Evolutionary conservation across 2,329 filamentous ascomycete species (phyloP), one percentile per base, ranked within the genome.

Genomic region (Trichoderma arundinaceum): DNA sequence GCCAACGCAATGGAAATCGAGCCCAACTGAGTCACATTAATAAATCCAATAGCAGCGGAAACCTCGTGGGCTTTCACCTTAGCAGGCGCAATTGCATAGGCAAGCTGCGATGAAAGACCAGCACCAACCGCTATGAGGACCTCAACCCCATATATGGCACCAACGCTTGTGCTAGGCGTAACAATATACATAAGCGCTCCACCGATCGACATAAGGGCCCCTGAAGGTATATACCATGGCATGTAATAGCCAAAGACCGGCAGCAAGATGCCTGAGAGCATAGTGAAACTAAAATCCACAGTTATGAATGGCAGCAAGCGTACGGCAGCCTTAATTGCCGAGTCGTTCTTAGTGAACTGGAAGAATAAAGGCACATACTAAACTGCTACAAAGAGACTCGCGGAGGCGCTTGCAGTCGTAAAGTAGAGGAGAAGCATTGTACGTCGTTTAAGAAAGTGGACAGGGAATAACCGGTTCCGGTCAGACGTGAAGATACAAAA

Each of bases 401-500:
- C 4, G 7, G 51, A 38, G 32, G 51, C 51, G 13, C 9, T 12
- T 7, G 51, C 51, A 38, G 51, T 53, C 28, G 32, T 38, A 15
- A 53, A 53, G 15, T 53, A 53, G 32, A 53, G 51, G n/a, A 53
- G 51, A 53, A 53, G 32, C 51, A 53, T 53, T 12, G 51, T 53
- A 1, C 51, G 51, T 19, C 51, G 51, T 15, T 53, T 53, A 8
- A 53, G 51, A 35, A 53, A 53, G 9, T 53, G 51, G 10, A 53
- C 51, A n/a, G 51, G 51, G n/a, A 53, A 53, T 9, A 53, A 6
- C n/a, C 51, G 51, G 32, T 53, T 53, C 32, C 38, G 13, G n/a
- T 53, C 51, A 12, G 51, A 19, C 32, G 51, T 53, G 51, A 53
- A 53, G 51, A 53, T 53, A 32, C 51, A 53, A 53, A 53, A 53